phyloP scores from a whole-genome alignment of 2,329 filamentous ascomycete genomes.

The Neospermospora avenae region DNA sequence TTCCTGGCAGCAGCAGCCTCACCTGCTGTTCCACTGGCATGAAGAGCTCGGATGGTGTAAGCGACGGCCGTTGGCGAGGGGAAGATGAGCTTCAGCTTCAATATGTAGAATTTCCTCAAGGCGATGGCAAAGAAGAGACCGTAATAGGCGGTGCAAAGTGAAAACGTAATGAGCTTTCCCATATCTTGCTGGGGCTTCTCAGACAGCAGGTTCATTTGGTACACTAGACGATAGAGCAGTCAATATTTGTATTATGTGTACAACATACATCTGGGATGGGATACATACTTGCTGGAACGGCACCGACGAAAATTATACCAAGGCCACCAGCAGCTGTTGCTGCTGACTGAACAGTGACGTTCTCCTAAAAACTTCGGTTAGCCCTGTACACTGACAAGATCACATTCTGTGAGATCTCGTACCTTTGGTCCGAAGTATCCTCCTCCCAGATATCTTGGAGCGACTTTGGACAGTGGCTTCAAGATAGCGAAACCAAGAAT shows the following conservation, averaged over 20 bases:
- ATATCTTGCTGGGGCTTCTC: background rate
- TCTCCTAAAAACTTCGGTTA: background rate
- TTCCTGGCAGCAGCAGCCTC: background rate
- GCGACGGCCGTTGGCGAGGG: background rate
- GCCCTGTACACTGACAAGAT: too few relatives aligned
- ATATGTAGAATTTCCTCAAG: slow-evolving; percentile 1
- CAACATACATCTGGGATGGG: background rate
- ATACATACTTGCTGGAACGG: background rate
- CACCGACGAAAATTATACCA: background rate
- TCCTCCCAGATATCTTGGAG: background rate
- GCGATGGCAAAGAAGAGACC: background rate
- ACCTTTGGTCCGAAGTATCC: slow-evolving; percentile 1
- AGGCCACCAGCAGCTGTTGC: slow-evolving; percentile 1
- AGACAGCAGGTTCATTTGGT: background rate
- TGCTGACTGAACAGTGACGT: background rate
- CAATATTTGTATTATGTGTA: background rate
- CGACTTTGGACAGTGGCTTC: background rate
- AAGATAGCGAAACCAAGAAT: slow-evolving; percentile 6
- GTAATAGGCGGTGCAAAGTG: background rate
- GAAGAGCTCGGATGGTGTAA: background rate
- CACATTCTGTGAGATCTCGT: background rate
- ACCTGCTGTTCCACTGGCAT: background rate
- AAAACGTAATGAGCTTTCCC: background rate
- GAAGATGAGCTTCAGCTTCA: slow-evolving; percentile 3
- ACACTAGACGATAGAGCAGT: background rate